Evolutionary conservation across 1,139 yeast species (phyloP).

Genomic region (Saccharomycopsis crataegensis): DNA sequence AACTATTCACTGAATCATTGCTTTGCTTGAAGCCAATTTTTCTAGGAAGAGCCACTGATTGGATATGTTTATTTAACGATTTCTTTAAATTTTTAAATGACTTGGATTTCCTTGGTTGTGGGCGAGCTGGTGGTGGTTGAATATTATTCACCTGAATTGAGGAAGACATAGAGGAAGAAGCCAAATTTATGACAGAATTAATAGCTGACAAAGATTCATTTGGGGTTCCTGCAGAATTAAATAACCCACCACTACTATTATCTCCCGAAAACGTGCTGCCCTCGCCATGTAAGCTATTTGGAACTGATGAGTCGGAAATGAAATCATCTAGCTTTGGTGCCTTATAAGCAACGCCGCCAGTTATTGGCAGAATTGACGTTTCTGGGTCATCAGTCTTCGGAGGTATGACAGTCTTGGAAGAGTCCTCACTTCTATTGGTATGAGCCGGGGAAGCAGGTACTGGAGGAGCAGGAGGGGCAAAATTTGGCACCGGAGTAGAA

Average conservation of each 20-base stretch:
- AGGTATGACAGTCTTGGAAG: conserved; percentile 8
- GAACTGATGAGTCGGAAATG: neutral
- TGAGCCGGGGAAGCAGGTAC: conserved; percentile 10
- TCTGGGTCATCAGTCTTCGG: neutral
- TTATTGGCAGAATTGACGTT: conserved; percentile 8
- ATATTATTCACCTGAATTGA: neutral
- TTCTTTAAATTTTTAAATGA: conserved; percentile 17
- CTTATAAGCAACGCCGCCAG: conserved; percentile 4
- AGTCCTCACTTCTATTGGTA: conserved; percentile 14
- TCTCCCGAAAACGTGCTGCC: neutral
- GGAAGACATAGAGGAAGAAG: too few relatives aligned
- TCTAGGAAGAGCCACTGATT: neutral
- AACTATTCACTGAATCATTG: conserved; percentile 5
- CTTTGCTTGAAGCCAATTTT: conserved; percentile 5
- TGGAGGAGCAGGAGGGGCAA: conserved; percentile 11
- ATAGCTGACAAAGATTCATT: too few relatives aligned
- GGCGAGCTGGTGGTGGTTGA: neutral
- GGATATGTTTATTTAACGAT: conserved; percentile 11
- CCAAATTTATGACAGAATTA: too few relatives aligned
- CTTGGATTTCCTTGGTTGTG: conserved; percentile 5
- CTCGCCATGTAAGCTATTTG: too few relatives aligned
- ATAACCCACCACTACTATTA: too few relatives aligned
- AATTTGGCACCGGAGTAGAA: conserved; percentile 9
- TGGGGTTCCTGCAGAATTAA: too few relatives aligned
- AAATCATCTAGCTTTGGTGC: conserved; percentile 9